Evolutionary conservation across 805 yeast species (phyloP).

Genomic region (Wickerhamomyces tratensis): DNA sequence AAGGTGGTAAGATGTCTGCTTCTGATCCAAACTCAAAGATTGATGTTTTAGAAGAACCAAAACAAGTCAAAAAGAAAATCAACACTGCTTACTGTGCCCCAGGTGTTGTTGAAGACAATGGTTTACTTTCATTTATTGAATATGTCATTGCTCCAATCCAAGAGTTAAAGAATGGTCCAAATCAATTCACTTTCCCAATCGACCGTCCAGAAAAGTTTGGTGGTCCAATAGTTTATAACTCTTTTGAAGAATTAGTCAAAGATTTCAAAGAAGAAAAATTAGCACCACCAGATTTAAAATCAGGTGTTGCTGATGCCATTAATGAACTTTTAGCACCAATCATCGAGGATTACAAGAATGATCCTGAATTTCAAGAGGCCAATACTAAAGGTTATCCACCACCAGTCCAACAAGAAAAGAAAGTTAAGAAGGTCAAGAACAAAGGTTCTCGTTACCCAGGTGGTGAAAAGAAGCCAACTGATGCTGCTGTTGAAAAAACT

Average conservation of each 20-base stretch:
- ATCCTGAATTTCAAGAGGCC: slow-evolving; percentile 67
- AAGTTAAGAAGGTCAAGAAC: slow-evolving; percentile 70
- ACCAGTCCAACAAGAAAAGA: slow-evolving; percentile 46
- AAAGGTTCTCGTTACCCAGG: slow-evolving; percentile 92
- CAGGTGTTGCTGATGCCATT: slow-evolving; percentile 84
- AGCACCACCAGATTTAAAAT: slow-evolving; percentile 88
- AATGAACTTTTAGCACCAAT: slow-evolving; percentile 78
- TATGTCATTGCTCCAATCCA: slow-evolving; percentile 80
- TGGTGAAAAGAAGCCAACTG: slow-evolving; percentile 20
- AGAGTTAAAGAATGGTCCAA: slow-evolving; percentile 56
- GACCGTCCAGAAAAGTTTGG: slow-evolving; percentile 97
- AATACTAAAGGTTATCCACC: slow-evolving; percentile 79
- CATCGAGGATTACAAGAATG: slow-evolving; percentile 52
- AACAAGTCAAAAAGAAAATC: slow-evolving; percentile 81
- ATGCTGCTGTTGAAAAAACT: slow-evolving; percentile 20
- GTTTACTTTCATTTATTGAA: slow-evolving; percentile 78
- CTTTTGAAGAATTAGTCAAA: slow-evolving; percentile 57
- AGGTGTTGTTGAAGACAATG: slow-evolving; percentile 86
- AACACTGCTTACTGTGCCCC: slow-evolving; percentile 93
- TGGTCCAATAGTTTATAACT: slow-evolving; percentile 70
- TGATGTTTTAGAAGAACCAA: slow-evolving; percentile 85
- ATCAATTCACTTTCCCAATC: slow-evolving; percentile 56
- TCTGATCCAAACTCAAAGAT: slow-evolving; percentile 98
- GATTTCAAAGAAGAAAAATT: slow-evolving; percentile 69
- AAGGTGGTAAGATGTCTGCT: slow-evolving; percentile 98